Evolutionary conservation across 345 rosid genomes (phyloP).

Genomic region (Eutrema yunnanense): DNA sequence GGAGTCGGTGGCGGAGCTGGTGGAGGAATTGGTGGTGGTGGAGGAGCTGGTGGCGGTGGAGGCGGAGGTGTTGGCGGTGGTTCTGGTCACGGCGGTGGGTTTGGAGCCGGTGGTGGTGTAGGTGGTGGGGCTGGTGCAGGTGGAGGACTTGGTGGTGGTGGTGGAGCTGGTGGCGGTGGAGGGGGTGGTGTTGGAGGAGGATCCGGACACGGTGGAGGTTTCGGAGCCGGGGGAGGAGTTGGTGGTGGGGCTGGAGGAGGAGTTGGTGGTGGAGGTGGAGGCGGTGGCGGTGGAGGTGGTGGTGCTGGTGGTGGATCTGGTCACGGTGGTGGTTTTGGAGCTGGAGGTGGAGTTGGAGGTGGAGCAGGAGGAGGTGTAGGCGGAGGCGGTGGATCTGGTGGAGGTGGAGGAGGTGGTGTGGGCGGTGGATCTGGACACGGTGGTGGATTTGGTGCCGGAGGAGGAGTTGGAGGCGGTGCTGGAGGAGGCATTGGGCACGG

Average conservation of each 20-base stretch:
- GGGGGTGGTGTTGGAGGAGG: slow-evolving; percentile 45
- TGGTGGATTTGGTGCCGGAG: slow-evolving; percentile 42
- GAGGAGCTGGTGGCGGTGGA: slow-evolving; percentile 42
- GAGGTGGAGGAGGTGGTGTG: slow-evolving; percentile 41
- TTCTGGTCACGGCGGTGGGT: slow-evolving; percentile 34
- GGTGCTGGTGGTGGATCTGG: slow-evolving; percentile 40
- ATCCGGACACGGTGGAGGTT: slow-evolving; percentile 37
- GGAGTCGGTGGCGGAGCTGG: slow-evolving; percentile 37
- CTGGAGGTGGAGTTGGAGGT: slow-evolving; percentile 36
- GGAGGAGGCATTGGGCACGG: slow-evolving; percentile 27
- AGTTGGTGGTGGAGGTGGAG: slow-evolving; percentile 35
- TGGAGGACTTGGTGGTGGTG: slow-evolving; percentile 26
- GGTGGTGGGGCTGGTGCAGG: slow-evolving; percentile 37
- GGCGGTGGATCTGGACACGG: slow-evolving; percentile 57
- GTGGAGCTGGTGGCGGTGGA: slow-evolving; percentile 44
- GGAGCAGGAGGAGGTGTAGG: slow-evolving; percentile 34
- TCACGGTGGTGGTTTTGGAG: slow-evolving; percentile 43
- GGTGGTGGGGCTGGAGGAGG: slow-evolving; percentile 41
- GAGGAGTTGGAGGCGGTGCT: slow-evolving; percentile 33
- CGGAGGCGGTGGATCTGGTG: slow-evolving; percentile 32
- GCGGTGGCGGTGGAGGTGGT: slow-evolving; percentile 35
- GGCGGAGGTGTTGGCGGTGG: slow-evolving; percentile 43
- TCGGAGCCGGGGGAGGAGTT: slow-evolving; percentile 39
- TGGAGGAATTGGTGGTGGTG: slow-evolving; percentile 35
- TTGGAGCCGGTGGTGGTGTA: slow-evolving; percentile 40